Evolutionary conservation across 345 rosid species (phyloP), one percentile per base, ranked within the genome.

Genomic region (Eucalyptus globulus): DNA sequence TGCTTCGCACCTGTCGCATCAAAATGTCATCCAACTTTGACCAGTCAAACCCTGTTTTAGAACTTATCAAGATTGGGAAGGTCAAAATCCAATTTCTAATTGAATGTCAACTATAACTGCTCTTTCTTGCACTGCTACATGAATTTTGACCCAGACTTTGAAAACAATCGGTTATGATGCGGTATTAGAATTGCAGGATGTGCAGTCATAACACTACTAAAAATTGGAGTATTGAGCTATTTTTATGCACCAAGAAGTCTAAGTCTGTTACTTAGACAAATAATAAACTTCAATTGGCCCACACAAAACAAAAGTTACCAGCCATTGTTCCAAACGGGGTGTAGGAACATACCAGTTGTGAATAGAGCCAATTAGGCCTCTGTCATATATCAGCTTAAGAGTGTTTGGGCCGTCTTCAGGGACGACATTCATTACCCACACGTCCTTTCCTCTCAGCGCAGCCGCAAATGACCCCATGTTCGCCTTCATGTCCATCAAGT

Each of bases 401-500:
- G 97, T 97, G 93, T 96, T 96, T 45, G 96, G 98, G 81, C 98
- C 98, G 22, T 97, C 97, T 49, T 94, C 94, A 8, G 96, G 94
- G 88, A 95, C 95, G 37, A 96, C 98, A 91, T 95, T 96, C 99
- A 97, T 97, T 86, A 96, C 98, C 99, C 99, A 97, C 5, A 96
- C 97, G 92, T 97, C 95, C 91, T 97, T 97, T 60, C 89, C 92
- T 89, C 93, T 96, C n/a, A 97, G 93, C 58, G 99, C 98, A 89
- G 99, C 99, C 29, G 95, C 99, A 89, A 98, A 98, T 50, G 99
- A 97, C 14, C 99, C 99, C 92, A 95, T 88, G 91, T 95, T 90
- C 89, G 99, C 99, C 90, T 98, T 98, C 99, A 98, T 98, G 94
- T 98, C 99, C 99, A 98, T 96, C 91, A 98, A 37, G 90, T 98